Conservation (phyloP, 192 early-diverging fungal genomes). For the Gamsiella multidivaricata region DNA sequence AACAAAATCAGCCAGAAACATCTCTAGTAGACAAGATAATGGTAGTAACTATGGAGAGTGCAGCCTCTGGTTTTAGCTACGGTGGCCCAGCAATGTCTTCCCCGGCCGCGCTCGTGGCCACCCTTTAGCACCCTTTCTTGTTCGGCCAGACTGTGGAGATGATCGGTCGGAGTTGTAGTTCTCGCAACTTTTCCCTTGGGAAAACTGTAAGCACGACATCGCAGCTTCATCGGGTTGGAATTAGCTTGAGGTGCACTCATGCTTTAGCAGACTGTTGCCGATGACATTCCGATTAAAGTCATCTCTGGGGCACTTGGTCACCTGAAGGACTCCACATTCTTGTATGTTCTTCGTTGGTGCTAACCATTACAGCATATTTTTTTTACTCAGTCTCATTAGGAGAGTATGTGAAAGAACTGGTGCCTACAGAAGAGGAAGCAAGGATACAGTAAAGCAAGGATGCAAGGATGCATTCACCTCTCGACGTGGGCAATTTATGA, state of each 20-base stretch:
- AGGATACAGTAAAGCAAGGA: no score
- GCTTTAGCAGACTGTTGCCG: constrained; percentile 5
- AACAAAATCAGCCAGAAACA: not conserved
- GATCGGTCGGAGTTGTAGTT: constrained; percentile 7
- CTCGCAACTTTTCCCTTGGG: constrained; percentile 7
- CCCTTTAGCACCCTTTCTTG: not conserved
- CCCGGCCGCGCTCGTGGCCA: not conserved
- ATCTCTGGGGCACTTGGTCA: constrained; percentile 7
- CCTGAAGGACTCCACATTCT: not conserved
- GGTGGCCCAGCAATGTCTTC: not conserved
- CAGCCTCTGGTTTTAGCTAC: not conserved
- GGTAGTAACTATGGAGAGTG: not conserved
- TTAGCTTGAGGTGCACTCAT: constrained; percentile 7
- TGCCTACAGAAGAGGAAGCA: not conserved
- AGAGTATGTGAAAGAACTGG: not conserved
- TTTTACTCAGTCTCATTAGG: constrained; percentile 4
- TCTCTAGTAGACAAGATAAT: constrained; percentile 3
- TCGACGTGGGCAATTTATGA: no score
- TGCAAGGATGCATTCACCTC: no score
- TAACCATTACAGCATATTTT: constrained; percentile 2
- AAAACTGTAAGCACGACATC: constrained; percentile 7
- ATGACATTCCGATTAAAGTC: constrained; percentile 3
- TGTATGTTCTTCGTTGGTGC: not conserved
- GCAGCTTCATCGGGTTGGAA: constrained; percentile 7
- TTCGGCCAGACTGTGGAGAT: constrained; percentile 2